These are phyloP conservation scores for Hondaea fermentalgiana DNA, from an alignment of 108 stramenopile species.

Conservation along the genomic window DNA sequence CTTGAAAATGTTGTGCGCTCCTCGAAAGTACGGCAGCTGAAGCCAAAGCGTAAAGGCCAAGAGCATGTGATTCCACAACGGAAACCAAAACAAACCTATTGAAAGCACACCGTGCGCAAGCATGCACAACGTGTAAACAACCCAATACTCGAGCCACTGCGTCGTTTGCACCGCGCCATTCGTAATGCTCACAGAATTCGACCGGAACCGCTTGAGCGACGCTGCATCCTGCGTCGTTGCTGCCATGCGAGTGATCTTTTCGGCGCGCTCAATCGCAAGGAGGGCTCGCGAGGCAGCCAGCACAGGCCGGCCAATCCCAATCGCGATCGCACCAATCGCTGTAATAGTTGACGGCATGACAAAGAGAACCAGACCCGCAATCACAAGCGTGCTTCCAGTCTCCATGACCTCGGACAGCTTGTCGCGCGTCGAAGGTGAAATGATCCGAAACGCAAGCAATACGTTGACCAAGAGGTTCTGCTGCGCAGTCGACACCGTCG, in stretches of 20 bases:
- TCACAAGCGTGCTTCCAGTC: not conserved
- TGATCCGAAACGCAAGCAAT: not conserved
- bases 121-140: not conserved
- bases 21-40: constrained; percentile 17
- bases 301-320: not conserved
- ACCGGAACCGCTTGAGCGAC: not conserved
- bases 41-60: not conserved
- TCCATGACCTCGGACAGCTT: not conserved
- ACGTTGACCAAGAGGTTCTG: not conserved
- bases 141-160: constrained; percentile 18
- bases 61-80: not conserved
- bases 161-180: not conserved
- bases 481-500: not conserved
- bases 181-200: not conserved
- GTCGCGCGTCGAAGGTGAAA: not conserved
- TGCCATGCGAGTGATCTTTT: not conserved
- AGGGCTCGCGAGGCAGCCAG: not conserved
- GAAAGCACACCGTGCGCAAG: not conserved
- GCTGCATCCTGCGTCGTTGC: not conserved
- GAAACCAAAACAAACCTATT: not conserved
- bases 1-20: constrained; percentile 5
- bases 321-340: not conserved
- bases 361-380: not conserved
- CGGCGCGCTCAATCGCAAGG: not conserved
- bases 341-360: not conserved